Percentiles rank a stretch among this genome's conserved stretches.
Conservation (phyloP, 106 monocot species). For the Dendrobium chrysotoxum region DNA sequence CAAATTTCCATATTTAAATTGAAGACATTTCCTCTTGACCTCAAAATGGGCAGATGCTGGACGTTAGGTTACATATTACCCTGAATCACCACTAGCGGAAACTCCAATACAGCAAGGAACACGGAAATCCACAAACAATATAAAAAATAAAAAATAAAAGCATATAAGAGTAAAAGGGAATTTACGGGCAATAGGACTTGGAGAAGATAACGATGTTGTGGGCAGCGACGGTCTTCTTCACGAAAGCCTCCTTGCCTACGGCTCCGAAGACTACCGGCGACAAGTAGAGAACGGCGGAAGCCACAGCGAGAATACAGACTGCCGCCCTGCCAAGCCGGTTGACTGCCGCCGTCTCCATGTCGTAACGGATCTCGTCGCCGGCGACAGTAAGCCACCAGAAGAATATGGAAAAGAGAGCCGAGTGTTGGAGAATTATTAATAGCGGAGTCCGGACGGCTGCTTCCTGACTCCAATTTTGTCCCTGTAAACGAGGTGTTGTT, state of each 20-base stretch:
- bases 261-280: not conserved
- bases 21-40: not conserved
- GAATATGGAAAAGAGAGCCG: not conserved
- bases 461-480: too few relatives aligned
- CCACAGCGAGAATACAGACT: not conserved
- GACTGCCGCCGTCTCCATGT: not conserved
- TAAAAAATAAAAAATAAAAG: not conserved
- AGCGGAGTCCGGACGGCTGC: too few relatives aligned
- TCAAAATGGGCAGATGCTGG: not conserved
- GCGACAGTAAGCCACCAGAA: not conserved
- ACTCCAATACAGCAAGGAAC: not conserved
- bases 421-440: too few relatives aligned
- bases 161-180: not conserved
- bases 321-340: not conserved
- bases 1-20: not conserved
- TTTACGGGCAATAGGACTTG: constrained; percentile 17
- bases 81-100: not conserved
- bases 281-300: not conserved
- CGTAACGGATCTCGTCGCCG: not conserved
- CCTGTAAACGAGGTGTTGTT: too few relatives aligned
- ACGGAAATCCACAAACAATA: not conserved
- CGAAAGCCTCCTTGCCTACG: constrained; percentile 2
- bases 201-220: constrained; percentile 18
- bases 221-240: constrained; percentile 10
- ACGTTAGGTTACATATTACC: not conserved